Base-by-base conservation (phyloP, 805 yeast species). In the Starmera amethionina region DNA sequence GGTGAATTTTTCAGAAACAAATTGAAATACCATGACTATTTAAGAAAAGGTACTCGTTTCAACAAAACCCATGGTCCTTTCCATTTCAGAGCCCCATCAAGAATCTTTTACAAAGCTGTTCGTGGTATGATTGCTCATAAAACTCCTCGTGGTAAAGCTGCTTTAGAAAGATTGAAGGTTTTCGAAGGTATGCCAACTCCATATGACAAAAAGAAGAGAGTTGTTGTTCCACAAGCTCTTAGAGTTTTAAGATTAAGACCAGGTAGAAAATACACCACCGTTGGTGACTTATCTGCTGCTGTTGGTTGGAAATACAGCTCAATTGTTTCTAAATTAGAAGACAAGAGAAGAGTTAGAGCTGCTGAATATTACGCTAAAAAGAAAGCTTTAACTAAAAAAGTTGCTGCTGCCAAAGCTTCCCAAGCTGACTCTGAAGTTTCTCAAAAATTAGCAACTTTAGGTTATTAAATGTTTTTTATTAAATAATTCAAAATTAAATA, bases 81-180 rank as follows among this genome's bases (percentile, higher is more conserved):
- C 97, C 99, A 93, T 73, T 93, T 93, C 96, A 93, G 97, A 77
- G 99, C 99, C 52, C 99, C 99, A 72, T 89, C 97, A 52, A 88
- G 97, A 77, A 90, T 93, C 75, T 88, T 93, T 75, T 89, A 89
- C 94, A 93, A 93, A 84, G 97, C 99, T 65, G 73, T 93, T 70
- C 85, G 96, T 70, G 99, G 99, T 77, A 93, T 93, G 99, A 76
- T 93, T 64, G 77, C 96, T 69, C 97, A 93, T 89, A 93, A 93
- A 88, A 93, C 98, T 59, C 93, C 97, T 62, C 93, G 97, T 76
- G 99, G 99, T 75, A 84, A 86, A 79, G 97, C 97, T 68, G 99
- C 99, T 63, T 73, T 93, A 67, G 97, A 89, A 79, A 89, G 97
- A 77, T 85, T 93, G 64, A 87, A 93, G 90, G 97, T 90, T 60